These are phyloP conservation scores for Albugo candida DNA, from an alignment of 352 stramenopile genomes.

Conservation along the genomic window DNA sequence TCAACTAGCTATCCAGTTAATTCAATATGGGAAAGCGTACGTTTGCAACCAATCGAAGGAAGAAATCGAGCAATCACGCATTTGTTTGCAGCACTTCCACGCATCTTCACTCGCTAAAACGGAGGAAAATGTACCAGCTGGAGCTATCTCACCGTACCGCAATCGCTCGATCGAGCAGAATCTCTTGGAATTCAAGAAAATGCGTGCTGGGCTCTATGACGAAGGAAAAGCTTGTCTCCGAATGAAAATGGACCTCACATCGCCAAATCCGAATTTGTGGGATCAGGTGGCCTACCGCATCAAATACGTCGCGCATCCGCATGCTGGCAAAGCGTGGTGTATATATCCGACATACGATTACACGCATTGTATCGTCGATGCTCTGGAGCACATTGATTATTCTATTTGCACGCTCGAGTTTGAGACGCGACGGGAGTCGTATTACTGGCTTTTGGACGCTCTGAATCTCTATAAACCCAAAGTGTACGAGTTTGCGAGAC, in stretches of 20 bases:
- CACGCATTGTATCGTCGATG: conserved; percentile 96
- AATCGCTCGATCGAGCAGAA: conserved; percentile 88
- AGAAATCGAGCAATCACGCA: conserved; percentile 58
- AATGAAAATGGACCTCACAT: conserved; percentile 98
- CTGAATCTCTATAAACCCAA: conserved; percentile 96
- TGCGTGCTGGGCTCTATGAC: conserved; percentile 83
- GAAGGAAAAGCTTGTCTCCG: conserved; percentile 85
- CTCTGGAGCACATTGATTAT: conserved; percentile 98
- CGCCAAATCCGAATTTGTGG: conserved; percentile 98
- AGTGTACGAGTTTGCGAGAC: conserved; percentile 90
- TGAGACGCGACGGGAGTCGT: conserved; percentile 94
- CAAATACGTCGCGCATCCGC: conserved; percentile 94
- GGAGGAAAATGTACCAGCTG: conserved; percentile 28
- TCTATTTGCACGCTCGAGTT: conserved; percentile 99
- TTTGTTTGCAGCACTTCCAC: conserved; percentile 60
- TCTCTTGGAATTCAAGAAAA: conserved; percentile 93
- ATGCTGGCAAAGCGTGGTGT: conserved; percentile 95
- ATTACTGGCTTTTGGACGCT: conserved; percentile 97
- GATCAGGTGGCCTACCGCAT: conserved; percentile 97
- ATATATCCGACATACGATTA: conserved; percentile 99
- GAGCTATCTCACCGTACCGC: conserved; percentile 79
- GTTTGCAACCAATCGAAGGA: conserved; percentile 83
- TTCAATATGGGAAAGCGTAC: conserved; percentile 91
- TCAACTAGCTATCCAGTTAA: conserved; percentile 90
- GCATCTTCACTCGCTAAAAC: conserved; percentile 26